Base-by-base conservation (phyloP, 1,284 basidiomycete genomes). In the Acaromyces ingoldii region DNA sequence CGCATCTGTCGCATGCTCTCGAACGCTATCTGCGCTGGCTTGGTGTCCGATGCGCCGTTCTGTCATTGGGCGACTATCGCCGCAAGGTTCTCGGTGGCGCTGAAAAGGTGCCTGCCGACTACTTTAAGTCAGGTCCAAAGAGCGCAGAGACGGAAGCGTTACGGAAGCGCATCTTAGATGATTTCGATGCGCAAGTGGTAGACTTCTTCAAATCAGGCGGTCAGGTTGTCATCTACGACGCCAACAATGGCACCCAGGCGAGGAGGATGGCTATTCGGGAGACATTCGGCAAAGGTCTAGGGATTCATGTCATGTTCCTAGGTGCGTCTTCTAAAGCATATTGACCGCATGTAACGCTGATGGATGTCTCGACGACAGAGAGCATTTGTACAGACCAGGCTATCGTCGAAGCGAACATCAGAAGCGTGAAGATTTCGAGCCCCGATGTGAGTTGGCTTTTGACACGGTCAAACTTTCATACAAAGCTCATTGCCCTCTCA, bases 171-270 rank as follows among this genome's bases (percentile, higher is more conserved):
- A 85, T 96, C 57, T 83, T 85, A 47, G 81, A 82, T 2, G 89
- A 86, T 15, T 88, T 95, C 62, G 91, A 97, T 77, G 81, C 87
- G 70, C 80, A 85, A 49, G 91, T 98, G 39, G 86, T 85, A 82
- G 85, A 91, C 57, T 98, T 95, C 78, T 82, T 84, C 60, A 79
- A 80, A 1, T 51, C 60, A n/a, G 78, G 80, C 3, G 92, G 92
- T 0, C 93, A 99, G 76, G 92, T 98, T 15, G 90, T 93, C 29
- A 92, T 99, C 57, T 98, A 97, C 78, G 95, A 99, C 74, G 95
- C 95, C n/a, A 98, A 98, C 62, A 97, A 98, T 70, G 90, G 91
- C 1, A 85, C 84, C 9, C 80, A 81, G 41, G 81, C 80, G 38
- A 81, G 82, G 31, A 80, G 95, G 46, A 83, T 85, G 58, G 80